Evolutionary conservation across 495 filamentous ascomycete genomes (phyloP).

Genomic region (Parathielavia hyrcaniae): DNA sequence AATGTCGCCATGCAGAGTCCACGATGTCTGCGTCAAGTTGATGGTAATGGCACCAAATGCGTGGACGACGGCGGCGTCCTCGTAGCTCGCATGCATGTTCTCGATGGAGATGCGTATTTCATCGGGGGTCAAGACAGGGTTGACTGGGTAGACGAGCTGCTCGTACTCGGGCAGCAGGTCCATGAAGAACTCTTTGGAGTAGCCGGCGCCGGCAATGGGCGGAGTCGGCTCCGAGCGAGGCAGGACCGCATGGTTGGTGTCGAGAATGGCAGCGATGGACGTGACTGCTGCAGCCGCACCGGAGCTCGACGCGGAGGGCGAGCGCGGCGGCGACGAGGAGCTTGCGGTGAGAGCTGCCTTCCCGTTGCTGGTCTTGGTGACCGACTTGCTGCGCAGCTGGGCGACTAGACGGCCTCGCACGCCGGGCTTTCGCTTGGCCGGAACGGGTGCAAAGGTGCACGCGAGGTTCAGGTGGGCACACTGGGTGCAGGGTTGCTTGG

Average conservation of each 20-base stretch:
- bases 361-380: not conserved
- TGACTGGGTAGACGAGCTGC: slow-evolving; percentile 4
- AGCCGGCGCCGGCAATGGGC: not conserved
- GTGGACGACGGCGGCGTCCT: slow-evolving; percentile 5
- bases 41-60: slow-evolving; percentile 5
- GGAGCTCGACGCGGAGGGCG: not conserved
- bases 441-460: slow-evolving; percentile 2
- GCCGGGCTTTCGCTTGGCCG: not conserved
- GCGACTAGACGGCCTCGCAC: slow-evolving; percentile 1
- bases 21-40: slow-evolving; percentile 7
- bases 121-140: slow-evolving; percentile 5
- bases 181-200: slow-evolving; percentile 2
- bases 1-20: not conserved
- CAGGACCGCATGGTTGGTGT: not conserved
- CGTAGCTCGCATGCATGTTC: slow-evolving; percentile 8
- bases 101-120: not conserved
- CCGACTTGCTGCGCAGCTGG: slow-evolving; percentile 1
- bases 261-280: not conserved
- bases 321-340: not conserved
- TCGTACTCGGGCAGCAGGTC: slow-evolving; percentile 1
- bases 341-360: not conserved
- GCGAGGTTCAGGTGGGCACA: slow-evolving; percentile 7
- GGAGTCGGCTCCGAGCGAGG: not conserved
- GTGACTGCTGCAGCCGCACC: not conserved
- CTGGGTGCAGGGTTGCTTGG: slow-evolving; percentile 2